A percentile compares a stretch with the other conserved stretches of the same genome.
Evolutionary conservation across 371 early-diverging fungal species (phyloP).

Genomic region (Entomophthora muscae): DNA sequence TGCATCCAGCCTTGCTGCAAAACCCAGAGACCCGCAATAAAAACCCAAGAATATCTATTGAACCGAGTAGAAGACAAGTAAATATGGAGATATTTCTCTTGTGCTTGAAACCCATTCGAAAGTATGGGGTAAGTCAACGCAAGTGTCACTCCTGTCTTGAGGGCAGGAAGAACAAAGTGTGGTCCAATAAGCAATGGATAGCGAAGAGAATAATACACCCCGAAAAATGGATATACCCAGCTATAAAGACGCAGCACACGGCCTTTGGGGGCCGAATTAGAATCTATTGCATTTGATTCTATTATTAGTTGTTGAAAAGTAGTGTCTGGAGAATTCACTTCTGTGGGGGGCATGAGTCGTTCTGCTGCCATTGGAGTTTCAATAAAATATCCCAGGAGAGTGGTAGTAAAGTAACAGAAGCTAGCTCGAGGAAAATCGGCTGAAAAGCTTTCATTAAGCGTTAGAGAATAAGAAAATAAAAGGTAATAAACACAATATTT

Average conservation of each 20-base stretch:
- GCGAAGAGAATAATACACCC: background rate
- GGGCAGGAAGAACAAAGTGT: background rate
- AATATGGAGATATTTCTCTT: background rate
- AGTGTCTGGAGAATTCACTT: too few species aligned
- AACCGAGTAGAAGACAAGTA: background rate
- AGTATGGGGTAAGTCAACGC: background rate
- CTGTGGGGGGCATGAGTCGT: too few species aligned
- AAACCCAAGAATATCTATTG: background rate
- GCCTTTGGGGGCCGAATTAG: background rate
- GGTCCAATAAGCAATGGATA: background rate
- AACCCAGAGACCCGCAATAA: background rate
- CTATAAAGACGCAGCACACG: background rate
- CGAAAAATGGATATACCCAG: conserved; percentile 1
- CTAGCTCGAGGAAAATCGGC: too few species aligned
- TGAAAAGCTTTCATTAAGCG: too few species aligned
- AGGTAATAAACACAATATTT: too few species aligned
- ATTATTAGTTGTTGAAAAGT: too few species aligned
- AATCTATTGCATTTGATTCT: background rate
- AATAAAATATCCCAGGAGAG: too few species aligned
- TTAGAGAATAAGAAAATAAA: too few species aligned
- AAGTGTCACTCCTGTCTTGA: background rate
- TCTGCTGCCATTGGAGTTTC: too few species aligned
- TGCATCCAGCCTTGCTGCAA: background rate
- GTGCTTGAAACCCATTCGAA: background rate
- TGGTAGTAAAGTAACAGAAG: too few species aligned